phyloP scores from a whole-genome alignment of 441 rosid genomes.

The Metrosideros polymorpha region DNA sequence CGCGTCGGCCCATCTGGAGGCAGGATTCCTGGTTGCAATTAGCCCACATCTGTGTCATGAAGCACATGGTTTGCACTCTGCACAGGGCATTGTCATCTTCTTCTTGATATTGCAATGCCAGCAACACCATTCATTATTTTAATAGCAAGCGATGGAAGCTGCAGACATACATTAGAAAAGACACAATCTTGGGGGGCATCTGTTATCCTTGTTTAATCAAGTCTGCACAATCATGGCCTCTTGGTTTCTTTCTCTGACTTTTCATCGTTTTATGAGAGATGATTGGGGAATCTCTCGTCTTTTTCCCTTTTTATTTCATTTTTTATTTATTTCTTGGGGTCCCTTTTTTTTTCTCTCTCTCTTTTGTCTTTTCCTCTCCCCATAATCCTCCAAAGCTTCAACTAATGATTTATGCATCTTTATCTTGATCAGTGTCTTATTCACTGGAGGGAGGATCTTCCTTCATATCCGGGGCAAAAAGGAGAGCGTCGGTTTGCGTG shows the following conservation, averaged over 20 bases:
- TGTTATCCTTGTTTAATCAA: not conserved
- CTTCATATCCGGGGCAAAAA: conserved; percentile 28
- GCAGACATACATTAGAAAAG: not conserved
- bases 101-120: not conserved
- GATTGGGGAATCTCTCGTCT: not conserved
- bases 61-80: not conserved
- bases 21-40: not conserved
- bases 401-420: conserved; percentile 1
- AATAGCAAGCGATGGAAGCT: not conserved
- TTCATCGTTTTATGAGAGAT: not conserved
- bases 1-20: not conserved
- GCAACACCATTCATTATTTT: not conserved
- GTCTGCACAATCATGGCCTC: not conserved
- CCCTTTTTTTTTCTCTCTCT: not conserved
- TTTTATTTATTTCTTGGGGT: not conserved
- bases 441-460: conserved; percentile 22
- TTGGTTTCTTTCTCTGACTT: not conserved
- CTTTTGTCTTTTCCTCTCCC: not conserved
- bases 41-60: not conserved
- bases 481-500: conserved; percentile 20
- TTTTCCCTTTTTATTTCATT: not conserved
- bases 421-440: conserved; percentile 14
- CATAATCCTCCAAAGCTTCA: conserved; percentile 1
- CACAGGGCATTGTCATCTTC: not conserved
- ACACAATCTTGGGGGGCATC: not conserved